phyloP scores from a whole-genome alignment of 306 rosid genomes.

The Cicer cuneatum region DNA sequence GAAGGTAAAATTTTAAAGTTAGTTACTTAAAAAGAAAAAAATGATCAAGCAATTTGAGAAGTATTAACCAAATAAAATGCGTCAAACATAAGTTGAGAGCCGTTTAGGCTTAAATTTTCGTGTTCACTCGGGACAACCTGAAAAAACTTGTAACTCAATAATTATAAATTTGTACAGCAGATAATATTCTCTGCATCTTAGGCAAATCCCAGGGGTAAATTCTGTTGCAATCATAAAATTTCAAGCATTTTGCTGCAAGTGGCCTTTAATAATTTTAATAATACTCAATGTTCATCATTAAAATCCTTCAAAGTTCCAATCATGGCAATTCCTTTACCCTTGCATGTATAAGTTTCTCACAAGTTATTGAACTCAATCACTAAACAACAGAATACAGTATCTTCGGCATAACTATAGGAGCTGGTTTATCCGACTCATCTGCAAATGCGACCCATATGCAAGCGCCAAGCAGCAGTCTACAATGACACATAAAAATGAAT shows the following conservation, averaged over 20 bases:
- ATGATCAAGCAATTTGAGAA: constrained; percentile 7
- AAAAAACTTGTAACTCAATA: constrained; percentile 18
- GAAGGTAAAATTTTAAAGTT: constrained; percentile 10
- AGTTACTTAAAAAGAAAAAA: constrained; percentile 10
- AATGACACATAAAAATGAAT: constrained; percentile 13
- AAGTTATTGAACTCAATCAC: constrained; percentile 45
- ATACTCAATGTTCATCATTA: constrained; percentile 40
- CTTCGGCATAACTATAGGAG: constrained; percentile 39
- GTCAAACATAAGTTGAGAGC: constrained; percentile 16
- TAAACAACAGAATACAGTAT: constrained; percentile 44
- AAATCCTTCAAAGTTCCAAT: constrained; percentile 44
- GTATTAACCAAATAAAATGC: constrained; percentile 23
- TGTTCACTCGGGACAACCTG: constrained; percentile 36
- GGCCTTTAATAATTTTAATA: constrained; percentile 29
- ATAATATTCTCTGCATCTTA: constrained; percentile 43
- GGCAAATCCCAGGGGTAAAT: constrained; percentile 36
- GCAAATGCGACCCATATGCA: constrained; percentile 31
- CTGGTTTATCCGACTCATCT: constrained; percentile 44
- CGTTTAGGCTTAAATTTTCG: neutral
- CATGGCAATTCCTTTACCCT: constrained; percentile 40
- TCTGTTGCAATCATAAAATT: constrained; percentile 45
- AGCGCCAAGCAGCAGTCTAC: constrained; percentile 28
- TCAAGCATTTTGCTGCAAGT: constrained; percentile 39
- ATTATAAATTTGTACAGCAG: constrained; percentile 43
- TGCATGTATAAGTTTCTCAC: constrained; percentile 39